Evolutionary conservation across 164 flowering plant species (phyloP), one percentile per base, ranked within the genome.

Genomic region (Protea cynaroides): DNA sequence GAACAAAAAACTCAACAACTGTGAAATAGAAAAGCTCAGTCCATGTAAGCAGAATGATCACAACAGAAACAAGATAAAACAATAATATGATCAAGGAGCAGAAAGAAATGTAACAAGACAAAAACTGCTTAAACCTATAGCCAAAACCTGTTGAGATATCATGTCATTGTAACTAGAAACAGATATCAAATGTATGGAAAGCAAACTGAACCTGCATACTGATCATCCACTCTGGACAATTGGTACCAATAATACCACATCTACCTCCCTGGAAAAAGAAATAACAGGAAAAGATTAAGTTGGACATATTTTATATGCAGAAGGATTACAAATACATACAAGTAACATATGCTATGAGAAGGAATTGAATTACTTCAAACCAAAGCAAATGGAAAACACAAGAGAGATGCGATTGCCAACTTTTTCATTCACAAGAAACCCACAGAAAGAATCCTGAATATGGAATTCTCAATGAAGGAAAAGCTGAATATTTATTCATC

Each of bases 201-300:
- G 13, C 11, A 65, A 59, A 58, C 8, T 2, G 25, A 75, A 95
- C 99, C 97, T 95, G 83, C 99, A 95, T 92, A 73, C 95, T 88
- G 58, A 95, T 81, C 36, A 95, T 76, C 99, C 99, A 95, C 72
- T 88, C 91, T 4, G 91, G 72, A 69, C 84, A 83, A 65, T 95
- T 95, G 54, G 75, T 81, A 67, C 99, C 97, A 78, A 84, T 88
- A 19, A 95, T 92, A 46, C 99, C 98, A 76, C 99, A 92, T 55
- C 84, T 75, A 44, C 73, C 92, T 68, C 90, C 94, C 99, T 95
- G 69, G 23, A 71, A 75, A 38, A 2, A 43, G 55, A 58, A 37
- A 34, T 47, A 18, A 47, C 12, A 5, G 14, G 1, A 23, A 25
- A 15, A 23, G 14, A 15, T 40, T n/a, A 47, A 47, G 52, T 47